Evolutionary conservation across 1,284 basidiomycete genomes (phyloP).

Genomic region (Trichosporon coremiiforme): DNA sequence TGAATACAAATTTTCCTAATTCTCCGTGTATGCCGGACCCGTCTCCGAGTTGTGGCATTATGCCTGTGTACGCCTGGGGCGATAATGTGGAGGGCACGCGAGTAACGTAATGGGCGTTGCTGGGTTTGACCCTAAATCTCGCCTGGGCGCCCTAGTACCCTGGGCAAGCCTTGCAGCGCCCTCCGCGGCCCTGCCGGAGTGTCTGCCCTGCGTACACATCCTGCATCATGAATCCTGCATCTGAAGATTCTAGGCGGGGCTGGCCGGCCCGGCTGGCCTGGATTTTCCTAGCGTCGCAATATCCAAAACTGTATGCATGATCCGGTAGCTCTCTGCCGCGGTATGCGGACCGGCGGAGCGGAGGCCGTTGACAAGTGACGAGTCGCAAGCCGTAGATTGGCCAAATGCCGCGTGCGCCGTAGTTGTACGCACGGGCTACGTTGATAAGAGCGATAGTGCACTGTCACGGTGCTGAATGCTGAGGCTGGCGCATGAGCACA

Average conservation of each 20-base stretch:
- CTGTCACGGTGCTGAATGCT: not conserved
- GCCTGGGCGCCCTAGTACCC: too few species aligned
- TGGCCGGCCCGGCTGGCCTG: not conserved
- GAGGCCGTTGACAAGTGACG: not conserved
- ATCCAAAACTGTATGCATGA: not conserved
- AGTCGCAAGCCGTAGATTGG: not conserved
- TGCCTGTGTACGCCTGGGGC: too few species aligned
- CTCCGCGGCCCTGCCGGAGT: not conserved
- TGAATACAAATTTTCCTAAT: conserved; percentile 2
- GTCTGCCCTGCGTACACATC: not conserved
- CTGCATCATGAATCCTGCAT: not conserved
- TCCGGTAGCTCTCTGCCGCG: not conserved
- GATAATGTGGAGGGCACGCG: too few species aligned
- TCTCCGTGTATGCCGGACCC: conserved; percentile 1
- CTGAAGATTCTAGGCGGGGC: conserved; percentile 9
- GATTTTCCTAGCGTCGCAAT: not conserved
- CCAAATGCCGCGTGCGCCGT: not conserved
- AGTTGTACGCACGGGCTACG: not conserved
- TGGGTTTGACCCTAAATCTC: not conserved
- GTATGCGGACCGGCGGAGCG: not conserved
- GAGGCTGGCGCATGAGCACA: not conserved
- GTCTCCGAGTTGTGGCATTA: too few species aligned
- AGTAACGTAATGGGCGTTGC: conserved; percentile 3
- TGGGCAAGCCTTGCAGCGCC: not conserved
- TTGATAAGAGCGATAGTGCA: not conserved